phyloP scores from a whole-genome alignment of 1,139 yeast genomes.

The Scheffersomyces quercinus region DNA sequence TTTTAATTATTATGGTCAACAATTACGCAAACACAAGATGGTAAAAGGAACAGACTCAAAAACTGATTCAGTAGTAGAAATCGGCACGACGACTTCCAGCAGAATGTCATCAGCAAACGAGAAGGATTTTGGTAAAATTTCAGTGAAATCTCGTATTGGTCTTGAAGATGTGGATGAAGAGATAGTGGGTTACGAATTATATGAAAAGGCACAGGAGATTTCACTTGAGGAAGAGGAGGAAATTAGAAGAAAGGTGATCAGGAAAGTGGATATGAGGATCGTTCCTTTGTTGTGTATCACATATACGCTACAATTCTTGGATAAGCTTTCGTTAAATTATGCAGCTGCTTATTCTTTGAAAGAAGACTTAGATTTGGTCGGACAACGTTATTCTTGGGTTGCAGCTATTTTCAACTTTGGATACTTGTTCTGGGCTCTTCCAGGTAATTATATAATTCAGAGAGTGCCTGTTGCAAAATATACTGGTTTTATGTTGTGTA shows the following conservation, averaged over 20 bases:
- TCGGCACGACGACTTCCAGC: neutral
- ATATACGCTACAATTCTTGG: slow-evolving; percentile 49
- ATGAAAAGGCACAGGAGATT: slow-evolving; percentile 28
- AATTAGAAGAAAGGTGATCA: slow-evolving; percentile 20
- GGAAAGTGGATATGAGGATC: slow-evolving; percentile 44
- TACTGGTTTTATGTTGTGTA: slow-evolving; percentile 38
- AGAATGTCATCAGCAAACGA: neutral
- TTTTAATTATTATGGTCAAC: no score
- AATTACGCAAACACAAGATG: no score
- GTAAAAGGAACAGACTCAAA: no score
- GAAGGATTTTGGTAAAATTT: no score
- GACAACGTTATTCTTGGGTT: slow-evolving; percentile 42
- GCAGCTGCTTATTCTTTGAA: slow-evolving; percentile 24
- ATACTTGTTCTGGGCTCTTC: slow-evolving; percentile 51
- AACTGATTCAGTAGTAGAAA: no score
- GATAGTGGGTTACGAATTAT: slow-evolving; percentile 33
- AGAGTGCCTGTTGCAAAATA: slow-evolving; percentile 55
- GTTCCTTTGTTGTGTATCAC: slow-evolving; percentile 49
- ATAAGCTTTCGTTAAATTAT: slow-evolving; percentile 46
- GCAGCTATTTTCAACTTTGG: slow-evolving; percentile 64
- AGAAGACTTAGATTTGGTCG: slow-evolving; percentile 23
- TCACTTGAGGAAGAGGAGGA: slow-evolving; percentile 26
- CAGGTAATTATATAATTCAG: slow-evolving; percentile 54
- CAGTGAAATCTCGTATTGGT: no score
- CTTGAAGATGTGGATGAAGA: slow-evolving; percentile 1